phyloP scores from a whole-genome alignment of 495 filamentous ascomycete genomes.

The Penicillium antarcticum region DNA sequence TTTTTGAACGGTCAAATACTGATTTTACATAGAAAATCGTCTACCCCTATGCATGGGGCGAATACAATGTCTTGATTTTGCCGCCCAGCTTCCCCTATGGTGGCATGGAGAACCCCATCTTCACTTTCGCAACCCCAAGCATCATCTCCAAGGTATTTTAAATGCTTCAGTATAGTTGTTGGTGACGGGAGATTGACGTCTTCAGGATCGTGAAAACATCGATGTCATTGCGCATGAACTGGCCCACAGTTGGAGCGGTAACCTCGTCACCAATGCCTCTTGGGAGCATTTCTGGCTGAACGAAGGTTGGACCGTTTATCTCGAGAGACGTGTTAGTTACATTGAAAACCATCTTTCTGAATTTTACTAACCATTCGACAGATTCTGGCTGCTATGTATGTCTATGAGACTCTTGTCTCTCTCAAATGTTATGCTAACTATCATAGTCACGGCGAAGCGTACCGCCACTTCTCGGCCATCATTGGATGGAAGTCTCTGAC shows the following conservation, averaged over 20 bases:
- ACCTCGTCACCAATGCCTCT: constrained; percentile 81
- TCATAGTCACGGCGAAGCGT: constrained; percentile 65
- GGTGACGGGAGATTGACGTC: constrained; percentile 1
- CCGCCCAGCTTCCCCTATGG: constrained; percentile 87
- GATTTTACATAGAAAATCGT: constrained; percentile 56
- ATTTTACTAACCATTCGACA: constrained; percentile 15
- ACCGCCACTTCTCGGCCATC: constrained; percentile 90
- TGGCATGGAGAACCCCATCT: constrained; percentile 94
- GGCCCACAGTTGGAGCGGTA: constrained; percentile 88
- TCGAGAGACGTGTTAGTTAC: constrained; percentile 68
- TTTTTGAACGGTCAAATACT: not conserved
- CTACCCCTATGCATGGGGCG: constrained; percentile 86
- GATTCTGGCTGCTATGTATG: constrained; percentile 31
- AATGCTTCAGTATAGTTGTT: not conserved
- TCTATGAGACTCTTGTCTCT: not conserved
- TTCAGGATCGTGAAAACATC: constrained; percentile 79
- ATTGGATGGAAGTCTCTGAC: constrained; percentile 61
- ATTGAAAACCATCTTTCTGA: not conserved
- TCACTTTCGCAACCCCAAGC: constrained; percentile 90
- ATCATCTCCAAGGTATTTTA: constrained; percentile 69
- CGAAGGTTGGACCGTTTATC: constrained; percentile 93
- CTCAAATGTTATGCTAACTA: constrained; percentile 1
- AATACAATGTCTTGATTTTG: constrained; percentile 90
- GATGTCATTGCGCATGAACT: constrained; percentile 97
- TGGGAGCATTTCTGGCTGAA: constrained; percentile 99